Conservation (phyloP, 768 basidiomycete species). For the Podaxis rugospora region DNA sequence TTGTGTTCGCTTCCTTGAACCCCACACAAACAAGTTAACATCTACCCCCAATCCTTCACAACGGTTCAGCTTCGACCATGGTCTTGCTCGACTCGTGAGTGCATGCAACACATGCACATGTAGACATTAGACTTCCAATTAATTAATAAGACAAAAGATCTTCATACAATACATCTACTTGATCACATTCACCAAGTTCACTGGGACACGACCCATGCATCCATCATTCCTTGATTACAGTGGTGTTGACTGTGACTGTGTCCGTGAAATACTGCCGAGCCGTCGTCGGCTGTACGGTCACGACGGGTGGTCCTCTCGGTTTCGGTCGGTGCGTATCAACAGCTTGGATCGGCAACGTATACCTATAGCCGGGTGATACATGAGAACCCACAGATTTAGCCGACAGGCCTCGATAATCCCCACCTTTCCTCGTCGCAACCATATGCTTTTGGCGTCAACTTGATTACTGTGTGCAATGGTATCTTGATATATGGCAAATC, state of each 20-base stretch:
- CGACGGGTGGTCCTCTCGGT: constrained; percentile 35
- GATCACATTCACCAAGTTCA: background rate
- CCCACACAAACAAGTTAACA: too few species aligned
- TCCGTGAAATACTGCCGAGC: constrained; percentile 43
- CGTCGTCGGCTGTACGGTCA: constrained; percentile 26
- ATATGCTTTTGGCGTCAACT: constrained; percentile 96
- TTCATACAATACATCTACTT: background rate
- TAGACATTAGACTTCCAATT: too few species aligned
- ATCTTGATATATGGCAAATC: constrained; percentile 98
- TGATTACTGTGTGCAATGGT: constrained; percentile 95
- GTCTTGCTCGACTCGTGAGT: too few species aligned
- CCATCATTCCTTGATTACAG: background rate
- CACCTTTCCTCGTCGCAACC: constrained; percentile 97
- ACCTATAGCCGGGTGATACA: constrained; percentile 39
- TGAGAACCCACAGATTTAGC: background rate
- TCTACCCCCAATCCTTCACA: too few species aligned
- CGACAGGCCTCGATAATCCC: constrained; percentile 16
- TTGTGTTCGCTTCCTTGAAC: too few species aligned
- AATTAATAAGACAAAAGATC: background rate
- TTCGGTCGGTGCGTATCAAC: constrained; percentile 89
- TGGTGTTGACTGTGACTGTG: constrained; percentile 8
- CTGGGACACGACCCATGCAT: too few species aligned
- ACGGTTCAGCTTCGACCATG: too few species aligned
- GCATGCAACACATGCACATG: too few species aligned
- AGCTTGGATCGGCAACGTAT: constrained; percentile 84